Evolutionary conservation across 306 rosid species (phyloP), one percentile per base, ranked within the genome.

Genomic region (Gillenia trifoliata): DNA sequence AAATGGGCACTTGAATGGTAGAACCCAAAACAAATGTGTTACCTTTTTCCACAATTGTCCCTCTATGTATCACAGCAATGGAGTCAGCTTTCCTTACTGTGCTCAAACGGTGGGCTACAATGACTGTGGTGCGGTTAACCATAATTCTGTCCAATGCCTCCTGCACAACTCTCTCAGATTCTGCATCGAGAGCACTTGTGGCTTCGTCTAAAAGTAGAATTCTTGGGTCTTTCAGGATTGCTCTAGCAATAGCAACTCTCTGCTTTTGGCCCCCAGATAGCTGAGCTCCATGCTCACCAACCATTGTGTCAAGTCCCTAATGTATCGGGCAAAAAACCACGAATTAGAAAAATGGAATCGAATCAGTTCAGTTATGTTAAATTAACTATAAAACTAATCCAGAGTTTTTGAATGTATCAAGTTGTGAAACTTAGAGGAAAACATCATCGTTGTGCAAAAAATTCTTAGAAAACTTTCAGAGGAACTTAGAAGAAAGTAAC

Each of bases 251-350:
- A 16, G 96, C 49, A 33, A 59, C 49, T 7, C 43, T 77, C 43
- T 87, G 91, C 85, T 87, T 87, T 40, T 87, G 89, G 23, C 91
- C 91, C 6, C 91, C 91, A 11, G 93, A 92, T 22, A 92, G 84
- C 64, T 90, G 98, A 74, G 88, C 78, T 83, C 93, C 97, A 64
- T 88, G 92, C 65, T 89, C 93, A 0, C 97, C 97, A 28, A 88
- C 97, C 89, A 90, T 79, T 0, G 96, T 90, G 52, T 88, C 92
- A 4, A 90, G 75, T 41, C 91, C 91, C 91, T 87, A 31, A n/a
- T n/a, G 1, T 33, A 69, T 11, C 8, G 34, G n/a, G 16, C 17
- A 20, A 4, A 40, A 74, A 72, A 26, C 33, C 31, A n/a, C n/a
- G 28, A 43, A 38, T 28, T 15, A 59, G 25, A 20, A 23, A 41